Evolutionary conservation across 148 eudicot species (phyloP).

Genomic region (Nyssa sinensis): DNA sequence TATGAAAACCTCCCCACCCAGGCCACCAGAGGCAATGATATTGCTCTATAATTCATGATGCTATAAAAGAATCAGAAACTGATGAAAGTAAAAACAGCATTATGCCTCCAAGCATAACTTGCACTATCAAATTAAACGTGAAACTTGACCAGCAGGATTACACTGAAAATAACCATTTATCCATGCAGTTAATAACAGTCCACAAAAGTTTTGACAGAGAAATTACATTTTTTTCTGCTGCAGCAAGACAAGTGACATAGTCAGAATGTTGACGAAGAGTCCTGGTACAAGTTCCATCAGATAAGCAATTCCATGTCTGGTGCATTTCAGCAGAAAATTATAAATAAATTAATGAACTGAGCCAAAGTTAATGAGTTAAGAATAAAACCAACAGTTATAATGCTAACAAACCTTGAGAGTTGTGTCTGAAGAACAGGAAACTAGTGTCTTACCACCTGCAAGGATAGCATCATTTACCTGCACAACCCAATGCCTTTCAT

Average conservation of each 20-base stretch:
- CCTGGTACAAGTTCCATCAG: conserved; percentile 70
- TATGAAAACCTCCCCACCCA: conserved; percentile 96
- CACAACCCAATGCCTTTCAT: conserved; percentile 22
- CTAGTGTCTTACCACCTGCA: conserved; percentile 76
- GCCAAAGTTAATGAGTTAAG: not conserved
- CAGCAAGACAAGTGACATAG: conserved; percentile 93
- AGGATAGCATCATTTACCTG: conserved; percentile 95
- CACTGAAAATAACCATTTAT: not conserved
- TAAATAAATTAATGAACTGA: not conserved
- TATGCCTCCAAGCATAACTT: conserved; percentile 9
- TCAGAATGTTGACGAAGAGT: conserved; percentile 95
- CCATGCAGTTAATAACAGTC: conserved; percentile 1
- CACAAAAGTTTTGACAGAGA: conserved; percentile 4
- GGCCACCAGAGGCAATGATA: conserved; percentile 91
- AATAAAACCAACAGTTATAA: not conserved
- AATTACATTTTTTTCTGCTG: conserved; percentile 78
- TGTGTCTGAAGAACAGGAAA: conserved; percentile 95
- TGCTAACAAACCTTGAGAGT: conserved; percentile 65
- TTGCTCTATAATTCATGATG: conserved; percentile 60
- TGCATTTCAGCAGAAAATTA: conserved; percentile 20
- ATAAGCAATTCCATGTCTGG: conserved; percentile 77
- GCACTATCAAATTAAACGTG: conserved; percentile 8
- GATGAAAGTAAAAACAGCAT: not conserved
- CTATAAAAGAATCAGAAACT: conserved; percentile 25
- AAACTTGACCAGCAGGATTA: not conserved